A percentile compares a stretch with the other conserved stretches of the same genome.
Evolutionary conservation across 176 grass and related monocot species (phyloP).

Genomic region (Avena eriantha): DNA sequence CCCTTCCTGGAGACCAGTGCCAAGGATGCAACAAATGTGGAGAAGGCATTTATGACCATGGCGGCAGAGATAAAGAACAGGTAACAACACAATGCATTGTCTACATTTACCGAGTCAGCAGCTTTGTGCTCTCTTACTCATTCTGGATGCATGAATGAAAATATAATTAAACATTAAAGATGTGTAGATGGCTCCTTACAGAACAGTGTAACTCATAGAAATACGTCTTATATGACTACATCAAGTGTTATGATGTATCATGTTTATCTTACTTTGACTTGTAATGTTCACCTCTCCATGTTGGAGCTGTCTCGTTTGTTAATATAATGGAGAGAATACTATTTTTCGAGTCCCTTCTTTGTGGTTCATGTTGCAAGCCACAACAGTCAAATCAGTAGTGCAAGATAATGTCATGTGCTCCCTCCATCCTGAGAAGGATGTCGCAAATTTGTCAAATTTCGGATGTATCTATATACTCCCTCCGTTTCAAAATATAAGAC

Average conservation of each 20-base stretch:
- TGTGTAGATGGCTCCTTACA: background rate
- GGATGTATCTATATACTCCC: too few species aligned
- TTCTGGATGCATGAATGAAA: background rate
- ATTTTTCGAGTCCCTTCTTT: background rate
- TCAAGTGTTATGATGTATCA: background rate
- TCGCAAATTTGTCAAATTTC: too few species aligned
- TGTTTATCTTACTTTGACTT: background rate
- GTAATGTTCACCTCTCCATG: background rate
- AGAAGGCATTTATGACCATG: conserved; percentile 82
- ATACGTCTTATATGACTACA: background rate
- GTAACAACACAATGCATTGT: conserved; percentile 31
- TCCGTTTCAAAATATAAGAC: too few species aligned
- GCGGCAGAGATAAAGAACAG: conserved; percentile 69
- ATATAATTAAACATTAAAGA: conserved; percentile 6
- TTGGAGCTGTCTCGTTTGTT: background rate
- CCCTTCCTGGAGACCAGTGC: conserved; percentile 82
- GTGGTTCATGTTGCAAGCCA: background rate
- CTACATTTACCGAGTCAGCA: background rate
- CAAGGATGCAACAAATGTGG: conserved; percentile 80
- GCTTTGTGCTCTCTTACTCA: background rate
- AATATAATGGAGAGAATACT: background rate
- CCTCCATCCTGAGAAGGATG: too few species aligned
- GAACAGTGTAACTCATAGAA: background rate
- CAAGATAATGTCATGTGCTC: background rate
- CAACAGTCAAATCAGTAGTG: background rate